A percentile compares a stretch with the other conserved stretches of the same genome.
Evolutionary conservation across 768 basidiomycete species (phyloP).

Genomic region (Podaxis pistillaris): DNA sequence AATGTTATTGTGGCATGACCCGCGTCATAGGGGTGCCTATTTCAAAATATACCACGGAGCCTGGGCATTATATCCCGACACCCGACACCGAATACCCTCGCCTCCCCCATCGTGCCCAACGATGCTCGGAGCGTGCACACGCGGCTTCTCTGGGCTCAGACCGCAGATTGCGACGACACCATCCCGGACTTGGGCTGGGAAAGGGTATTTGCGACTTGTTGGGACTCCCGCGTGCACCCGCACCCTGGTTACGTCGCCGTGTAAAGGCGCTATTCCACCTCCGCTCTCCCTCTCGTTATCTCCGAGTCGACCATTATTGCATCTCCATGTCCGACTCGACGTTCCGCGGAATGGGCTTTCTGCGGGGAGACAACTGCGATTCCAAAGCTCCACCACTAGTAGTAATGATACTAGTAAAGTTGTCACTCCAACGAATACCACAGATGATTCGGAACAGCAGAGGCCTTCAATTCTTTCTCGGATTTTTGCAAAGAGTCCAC

Average conservation of each 20-base stretch:
- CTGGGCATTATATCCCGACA: not conserved
- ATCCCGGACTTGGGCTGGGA: not conserved
- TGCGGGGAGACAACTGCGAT: not conserved
- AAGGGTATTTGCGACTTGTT: not conserved
- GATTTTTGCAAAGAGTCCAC: constrained; percentile 32
- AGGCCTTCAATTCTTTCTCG: constrained; percentile 23
- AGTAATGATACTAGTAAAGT: not conserved
- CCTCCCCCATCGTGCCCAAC: constrained; percentile 4
- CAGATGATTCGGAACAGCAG: not conserved
- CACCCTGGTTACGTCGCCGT: constrained; percentile 2
- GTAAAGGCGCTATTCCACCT: not conserved
- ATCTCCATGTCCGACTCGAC: not conserved
- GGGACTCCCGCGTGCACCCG: not conserved
- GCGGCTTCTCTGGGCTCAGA: constrained; percentile 16
- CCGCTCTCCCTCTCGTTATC: not conserved
- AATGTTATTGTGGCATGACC: not conserved
- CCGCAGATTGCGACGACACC: not conserved
- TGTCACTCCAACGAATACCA: not conserved
- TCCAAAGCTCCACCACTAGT: not conserved
- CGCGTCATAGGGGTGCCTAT: not conserved
- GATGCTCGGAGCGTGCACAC: constrained; percentile 30
- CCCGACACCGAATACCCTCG: not conserved
- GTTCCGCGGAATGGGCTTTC: not conserved
- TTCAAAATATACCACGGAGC: not conserved
- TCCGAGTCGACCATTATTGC: not conserved